These are phyloP conservation scores for Cubamyces sp. DNA, from an alignment of 768 basidiomycete species.

Conservation along the genomic window DNA sequence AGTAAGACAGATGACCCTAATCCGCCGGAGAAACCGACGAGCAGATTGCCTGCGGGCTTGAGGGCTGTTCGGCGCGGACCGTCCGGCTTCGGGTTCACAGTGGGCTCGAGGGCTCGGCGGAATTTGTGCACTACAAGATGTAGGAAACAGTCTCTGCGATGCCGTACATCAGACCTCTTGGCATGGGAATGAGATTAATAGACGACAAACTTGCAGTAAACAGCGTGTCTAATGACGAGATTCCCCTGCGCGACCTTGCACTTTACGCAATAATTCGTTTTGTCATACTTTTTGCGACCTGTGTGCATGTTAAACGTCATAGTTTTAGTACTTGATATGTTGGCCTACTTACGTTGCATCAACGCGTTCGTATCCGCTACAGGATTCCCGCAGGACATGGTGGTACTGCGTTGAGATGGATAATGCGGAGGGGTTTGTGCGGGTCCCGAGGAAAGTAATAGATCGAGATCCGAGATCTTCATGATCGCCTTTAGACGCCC, in stretches of 20 bases:
- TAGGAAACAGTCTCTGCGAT: slow-evolving; percentile 65
- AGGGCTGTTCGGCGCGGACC: slow-evolving; percentile 60
- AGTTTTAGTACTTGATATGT: not conserved
- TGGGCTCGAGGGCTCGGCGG: slow-evolving; percentile 64
- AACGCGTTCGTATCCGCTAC: slow-evolving; percentile 58
- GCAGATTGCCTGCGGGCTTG: slow-evolving; percentile 68
- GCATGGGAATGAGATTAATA: not conserved
- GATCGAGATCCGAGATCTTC: slow-evolving; percentile 18
- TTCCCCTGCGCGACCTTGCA: slow-evolving; percentile 71
- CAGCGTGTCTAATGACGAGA: slow-evolving; percentile 75
- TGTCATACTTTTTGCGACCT: slow-evolving; percentile 73
- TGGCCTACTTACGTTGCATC: slow-evolving; percentile 62
- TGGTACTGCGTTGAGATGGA: not conserved
- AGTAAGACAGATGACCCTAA: slow-evolving; percentile 74
- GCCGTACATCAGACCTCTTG: not conserved
- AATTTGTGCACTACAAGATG: slow-evolving; percentile 67
- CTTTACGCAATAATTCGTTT: slow-evolving; percentile 68
- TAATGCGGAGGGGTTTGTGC: not conserved
- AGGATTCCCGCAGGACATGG: slow-evolving; percentile 63
- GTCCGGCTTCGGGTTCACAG: slow-evolving; percentile 58
- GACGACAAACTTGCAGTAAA: slow-evolving; percentile 74
- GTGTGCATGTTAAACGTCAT: not conserved
- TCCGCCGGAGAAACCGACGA: slow-evolving; percentile 79
- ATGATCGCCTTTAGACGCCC: slow-evolving; percentile 9
- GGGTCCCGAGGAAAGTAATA: not conserved